Percentiles rank a stretch among this genome's conserved stretches.
phyloP scores from a whole-genome alignment of 257 asterid species.

The Solanum okadae region DNA sequence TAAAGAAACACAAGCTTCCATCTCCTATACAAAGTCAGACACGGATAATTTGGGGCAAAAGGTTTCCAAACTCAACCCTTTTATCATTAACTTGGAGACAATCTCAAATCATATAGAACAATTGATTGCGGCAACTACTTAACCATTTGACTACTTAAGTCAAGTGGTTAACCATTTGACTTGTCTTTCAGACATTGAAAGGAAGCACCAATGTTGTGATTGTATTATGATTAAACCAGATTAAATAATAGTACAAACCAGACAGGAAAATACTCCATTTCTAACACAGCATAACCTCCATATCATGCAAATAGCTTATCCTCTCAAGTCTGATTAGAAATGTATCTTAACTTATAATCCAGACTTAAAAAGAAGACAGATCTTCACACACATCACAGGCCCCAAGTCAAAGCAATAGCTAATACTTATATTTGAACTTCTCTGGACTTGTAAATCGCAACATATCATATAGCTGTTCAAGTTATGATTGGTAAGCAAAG shows the following conservation, averaged over 20 bases:
- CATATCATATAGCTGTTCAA: background rate
- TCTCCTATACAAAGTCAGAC: background rate
- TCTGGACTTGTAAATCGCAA: background rate
- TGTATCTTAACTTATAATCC: background rate
- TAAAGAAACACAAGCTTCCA: background rate
- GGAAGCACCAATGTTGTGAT: background rate
- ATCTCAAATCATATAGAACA: background rate
- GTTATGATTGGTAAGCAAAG: background rate
- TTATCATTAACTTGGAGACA: background rate
- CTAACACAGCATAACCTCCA: background rate
- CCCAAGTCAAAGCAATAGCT: background rate
- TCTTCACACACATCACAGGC: background rate
- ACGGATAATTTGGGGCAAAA: background rate
- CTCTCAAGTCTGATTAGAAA: background rate
- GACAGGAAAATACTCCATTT: background rate
- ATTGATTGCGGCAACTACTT: background rate
- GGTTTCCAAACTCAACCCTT: background rate
- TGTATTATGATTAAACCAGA: background rate
- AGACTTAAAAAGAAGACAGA: background rate
- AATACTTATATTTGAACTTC: background rate
- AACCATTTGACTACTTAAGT: background rate
- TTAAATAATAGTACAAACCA: background rate
- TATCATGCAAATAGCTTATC: background rate
- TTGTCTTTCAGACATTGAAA: background rate
- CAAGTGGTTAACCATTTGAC: background rate